phyloP scores from a whole-genome alignment of 805 yeast species.

The Zygosaccharomyces gambellarensis region DNA sequence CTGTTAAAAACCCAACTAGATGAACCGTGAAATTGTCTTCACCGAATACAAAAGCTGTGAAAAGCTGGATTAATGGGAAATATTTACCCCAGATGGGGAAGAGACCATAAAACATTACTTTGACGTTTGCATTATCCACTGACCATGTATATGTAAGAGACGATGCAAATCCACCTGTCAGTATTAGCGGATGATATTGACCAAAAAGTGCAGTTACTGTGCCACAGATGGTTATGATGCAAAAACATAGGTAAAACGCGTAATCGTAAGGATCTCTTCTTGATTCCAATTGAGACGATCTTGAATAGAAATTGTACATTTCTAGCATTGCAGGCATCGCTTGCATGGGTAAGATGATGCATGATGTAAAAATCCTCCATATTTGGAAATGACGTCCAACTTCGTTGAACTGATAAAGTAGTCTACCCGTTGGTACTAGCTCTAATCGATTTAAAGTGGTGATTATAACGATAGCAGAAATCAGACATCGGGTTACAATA shows the following conservation, averaged over 20 bases:
- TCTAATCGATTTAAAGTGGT: conserved; percentile 39
- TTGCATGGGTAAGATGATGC: conserved; percentile 21
- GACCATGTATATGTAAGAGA: conserved; percentile 58
- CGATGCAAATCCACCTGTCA: conserved; percentile 25
- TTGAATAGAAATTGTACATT: conserved; percentile 26
- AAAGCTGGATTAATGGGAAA: conserved; percentile 40
- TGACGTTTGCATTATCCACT: conserved; percentile 47
- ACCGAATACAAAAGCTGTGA: conserved; percentile 43
- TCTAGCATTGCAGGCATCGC: conserved; percentile 28
- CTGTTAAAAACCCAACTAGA: conserved; percentile 49
- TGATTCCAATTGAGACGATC: conserved; percentile 26
- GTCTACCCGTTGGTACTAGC: conserved; percentile 24
- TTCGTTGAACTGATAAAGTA: conserved; percentile 20
- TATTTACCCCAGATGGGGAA: conserved; percentile 54
- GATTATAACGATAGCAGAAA: conserved; percentile 43
- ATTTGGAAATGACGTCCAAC: conserved; percentile 19
- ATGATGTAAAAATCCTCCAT: conserved; percentile 31
- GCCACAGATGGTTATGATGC: conserved; percentile 15
- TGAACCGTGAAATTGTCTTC: conserved; percentile 39
- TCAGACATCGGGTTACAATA: conserved; percentile 55
- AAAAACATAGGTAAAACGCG: conserved; percentile 24
- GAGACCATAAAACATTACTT: conserved; percentile 48
- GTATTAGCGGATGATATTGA: conserved; percentile 10
- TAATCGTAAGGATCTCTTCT: conserved; percentile 23
- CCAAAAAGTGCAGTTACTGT: conserved; percentile 14